phyloP scores from a whole-genome alignment of 2,329 filamentous ascomycete genomes.

The Atkinsonella hypoxylon region DNA sequence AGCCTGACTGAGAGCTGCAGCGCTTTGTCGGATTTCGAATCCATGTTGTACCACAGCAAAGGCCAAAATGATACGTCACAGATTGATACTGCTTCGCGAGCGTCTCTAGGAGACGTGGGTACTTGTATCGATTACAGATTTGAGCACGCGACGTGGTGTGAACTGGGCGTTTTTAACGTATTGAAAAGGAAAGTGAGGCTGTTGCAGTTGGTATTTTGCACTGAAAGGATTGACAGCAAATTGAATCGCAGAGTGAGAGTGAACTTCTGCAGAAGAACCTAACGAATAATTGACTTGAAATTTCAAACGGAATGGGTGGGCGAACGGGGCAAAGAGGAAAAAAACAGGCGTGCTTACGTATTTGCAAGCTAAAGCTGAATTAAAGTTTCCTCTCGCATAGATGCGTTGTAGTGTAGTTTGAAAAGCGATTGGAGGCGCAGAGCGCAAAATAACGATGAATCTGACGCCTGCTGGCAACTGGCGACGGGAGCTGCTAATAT shows the following conservation, averaged over 20 bases:
- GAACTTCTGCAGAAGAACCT: neutral
- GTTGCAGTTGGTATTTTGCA: too few relatives aligned
- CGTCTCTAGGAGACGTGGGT: neutral
- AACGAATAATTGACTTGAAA: neutral
- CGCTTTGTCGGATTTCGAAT: neutral
- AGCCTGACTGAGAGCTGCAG: conserved; percentile 9
- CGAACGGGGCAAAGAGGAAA: neutral
- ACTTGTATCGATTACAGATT: neutral
- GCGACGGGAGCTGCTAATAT: too few relatives aligned
- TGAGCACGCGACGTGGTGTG: neutral
- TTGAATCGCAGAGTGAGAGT: too few relatives aligned
- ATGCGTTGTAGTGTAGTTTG: too few relatives aligned
- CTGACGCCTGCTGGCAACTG: too few relatives aligned
- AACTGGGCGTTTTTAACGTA: neutral
- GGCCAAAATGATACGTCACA: neutral
- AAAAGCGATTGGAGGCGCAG: too few relatives aligned
- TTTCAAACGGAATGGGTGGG: too few relatives aligned
- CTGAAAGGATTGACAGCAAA: too few relatives aligned
- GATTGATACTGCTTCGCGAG: neutral
- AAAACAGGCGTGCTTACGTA: neutral
- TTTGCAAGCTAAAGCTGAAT: neutral
- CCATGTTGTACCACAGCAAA: neutral
- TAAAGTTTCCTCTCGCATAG: too few relatives aligned
- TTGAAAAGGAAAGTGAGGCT: neutral
- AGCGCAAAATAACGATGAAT: too few relatives aligned